These are phyloP conservation scores for Dichomitus squalens DNA, from an alignment of 1,284 basidiomycete species.

Conservation along the genomic window DNA sequence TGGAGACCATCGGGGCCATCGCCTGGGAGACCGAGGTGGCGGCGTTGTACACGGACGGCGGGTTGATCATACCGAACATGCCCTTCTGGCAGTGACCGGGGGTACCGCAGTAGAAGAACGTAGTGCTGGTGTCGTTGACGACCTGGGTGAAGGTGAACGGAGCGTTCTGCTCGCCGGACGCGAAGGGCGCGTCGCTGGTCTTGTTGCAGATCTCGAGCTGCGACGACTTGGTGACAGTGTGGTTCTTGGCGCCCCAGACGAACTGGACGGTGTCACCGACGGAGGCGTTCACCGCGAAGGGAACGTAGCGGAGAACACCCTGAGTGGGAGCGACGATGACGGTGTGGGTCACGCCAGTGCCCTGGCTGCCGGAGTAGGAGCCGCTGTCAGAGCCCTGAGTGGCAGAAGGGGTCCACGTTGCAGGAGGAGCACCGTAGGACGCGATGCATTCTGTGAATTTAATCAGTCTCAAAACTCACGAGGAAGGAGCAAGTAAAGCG, in stretches of 20 bases:
- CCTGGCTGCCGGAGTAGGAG: constrained; percentile 34
- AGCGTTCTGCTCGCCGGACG: constrained; percentile 63
- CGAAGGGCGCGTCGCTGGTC: constrained; percentile 57
- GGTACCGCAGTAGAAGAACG: constrained; percentile 73
- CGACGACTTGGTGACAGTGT: constrained; percentile 79
- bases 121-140: constrained; percentile 70
- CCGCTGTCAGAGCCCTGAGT: constrained; percentile 11
- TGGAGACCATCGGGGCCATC: constrained; percentile 51
- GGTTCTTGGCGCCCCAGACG: constrained; percentile 73
- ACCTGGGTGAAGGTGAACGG: constrained; percentile 68
- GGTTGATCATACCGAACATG: constrained; percentile 83
- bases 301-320: constrained; percentile 74
- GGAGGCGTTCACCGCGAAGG: constrained; percentile 72
- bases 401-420: constrained; percentile 30
- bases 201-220: constrained; percentile 70
- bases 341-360: constrained; percentile 64
- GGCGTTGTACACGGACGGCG: constrained; percentile 47
- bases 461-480: constrained; percentile 8
- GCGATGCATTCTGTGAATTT: constrained; percentile 61
- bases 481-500: background rate
- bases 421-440: constrained; percentile 49
- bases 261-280: constrained; percentile 76
- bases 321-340: constrained; percentile 76
- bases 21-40: constrained; percentile 50
- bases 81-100: constrained; percentile 70